Evolutionary conservation across 306 rosid species (phyloP), one percentile per base, ranked within the genome.

Genomic region (Ziziphus jujuba): DNA sequence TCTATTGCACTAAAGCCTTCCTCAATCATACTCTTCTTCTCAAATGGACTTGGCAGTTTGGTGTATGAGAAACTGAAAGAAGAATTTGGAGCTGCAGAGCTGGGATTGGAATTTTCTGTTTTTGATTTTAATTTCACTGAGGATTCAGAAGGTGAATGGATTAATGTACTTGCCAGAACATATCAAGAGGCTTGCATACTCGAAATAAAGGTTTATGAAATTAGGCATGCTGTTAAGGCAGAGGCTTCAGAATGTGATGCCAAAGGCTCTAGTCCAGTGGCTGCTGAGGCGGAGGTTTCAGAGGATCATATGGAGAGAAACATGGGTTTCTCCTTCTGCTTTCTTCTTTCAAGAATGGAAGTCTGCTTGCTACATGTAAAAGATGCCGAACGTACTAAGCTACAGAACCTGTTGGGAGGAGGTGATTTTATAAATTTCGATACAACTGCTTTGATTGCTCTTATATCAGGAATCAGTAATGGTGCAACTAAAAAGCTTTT

Each of bases 361-460:
- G 34, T 62, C 49, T 58, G 35, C 76, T 66, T 81, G 12, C 52
- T 48, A 57, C 66, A 72, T 15, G 58, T 22, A 15, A 54, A 66
- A 65, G 65, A 24, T 36, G 66, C 45, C 57, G 83, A 55, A 52
- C 64, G 72, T 7, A 4, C 60, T 1, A 75, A 65, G 15, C 20
- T 74, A 21, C 56, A 61, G 49, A 55, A 25, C 45, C 59, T 55
- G 38, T 57, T 76, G 71, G 75, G 63, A 59, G 81, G 78, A 49
- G 77, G 65, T 58, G 76, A 87, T 71, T 63, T 84, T 49, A 67
- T 90, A 24, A 87, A 92, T 70, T 87, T 90, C 69, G 97, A 87
- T 79, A 92, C 98, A n/a, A 92, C 97, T 19, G 85, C 98, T 61
- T 76, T 92, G 85, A 86, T 92, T 78, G 98, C 98, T 53, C 70